These are phyloP conservation scores for Dryadomyces quercus-mongolicae DNA, from an alignment of 2,329 filamentous ascomycete species.

Conservation along the genomic window DNA sequence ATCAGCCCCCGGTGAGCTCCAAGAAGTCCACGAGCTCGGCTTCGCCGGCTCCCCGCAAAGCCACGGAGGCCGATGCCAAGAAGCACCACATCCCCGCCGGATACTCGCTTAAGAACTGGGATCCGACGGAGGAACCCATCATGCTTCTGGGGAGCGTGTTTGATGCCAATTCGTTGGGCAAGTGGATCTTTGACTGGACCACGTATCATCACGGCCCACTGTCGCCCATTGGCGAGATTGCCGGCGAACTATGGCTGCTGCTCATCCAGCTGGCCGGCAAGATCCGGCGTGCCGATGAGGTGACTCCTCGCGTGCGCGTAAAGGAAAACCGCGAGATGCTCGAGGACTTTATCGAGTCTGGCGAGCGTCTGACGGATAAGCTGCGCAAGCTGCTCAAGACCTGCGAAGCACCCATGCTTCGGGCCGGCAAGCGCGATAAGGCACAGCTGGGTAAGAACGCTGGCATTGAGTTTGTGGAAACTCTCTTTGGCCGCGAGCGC, in stretches of 20 bases:
- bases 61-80: constrained; percentile 47
- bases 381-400: constrained; percentile 78
- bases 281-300: constrained; percentile 80
- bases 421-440: constrained; percentile 64
- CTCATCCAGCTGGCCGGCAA: constrained; percentile 91
- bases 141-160: constrained; percentile 91
- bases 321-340: constrained; percentile 67
- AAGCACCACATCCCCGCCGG: constrained; percentile 70
- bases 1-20: constrained; percentile 22
- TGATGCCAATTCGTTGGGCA: constrained; percentile 91
- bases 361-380: constrained; percentile 74
- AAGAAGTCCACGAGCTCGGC: constrained; percentile 19
- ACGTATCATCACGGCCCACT: constrained; percentile 76
- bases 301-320: constrained; percentile 57
- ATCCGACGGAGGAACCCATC: constrained; percentile 86
- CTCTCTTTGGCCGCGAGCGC: constrained; percentile 83
- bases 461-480: constrained; percentile 90
- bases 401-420: constrained; percentile 93
- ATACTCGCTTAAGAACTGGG: constrained; percentile 97
- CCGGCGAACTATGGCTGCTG: constrained; percentile 88
- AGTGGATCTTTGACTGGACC: constrained; percentile 99
- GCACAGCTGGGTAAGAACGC: constrained; percentile 79
- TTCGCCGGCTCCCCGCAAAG: constrained; percentile 21
- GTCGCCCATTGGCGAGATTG: constrained; percentile 78
- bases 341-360: constrained; percentile 81